A percentile compares a stretch with the other conserved stretches of the same genome.
These are phyloP conservation scores for Mucor sp. DNA, from an alignment of 371 early-diverging fungal species.

Conservation along the genomic window DNA sequence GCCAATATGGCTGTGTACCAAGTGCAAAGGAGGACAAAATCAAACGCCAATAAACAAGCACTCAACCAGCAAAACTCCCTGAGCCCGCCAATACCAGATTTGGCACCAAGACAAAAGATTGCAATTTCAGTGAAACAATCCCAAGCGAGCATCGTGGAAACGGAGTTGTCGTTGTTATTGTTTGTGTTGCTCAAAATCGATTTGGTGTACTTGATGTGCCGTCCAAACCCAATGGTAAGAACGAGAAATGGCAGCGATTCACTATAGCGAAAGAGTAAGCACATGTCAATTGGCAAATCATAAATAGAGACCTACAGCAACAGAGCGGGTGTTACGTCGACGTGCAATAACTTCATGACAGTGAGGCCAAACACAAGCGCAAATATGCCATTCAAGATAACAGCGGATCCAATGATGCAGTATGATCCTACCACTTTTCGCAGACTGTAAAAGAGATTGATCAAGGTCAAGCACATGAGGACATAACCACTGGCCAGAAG, in stretches of 20 bases:
- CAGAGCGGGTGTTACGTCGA: not conserved
- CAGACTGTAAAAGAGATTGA: not conserved
- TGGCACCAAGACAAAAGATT: slow-evolving; percentile 74
- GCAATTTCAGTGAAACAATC: slow-evolving; percentile 83
- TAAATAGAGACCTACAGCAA: not conserved
- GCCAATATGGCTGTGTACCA: slow-evolving; percentile 83
- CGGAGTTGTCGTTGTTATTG: slow-evolving; percentile 17
- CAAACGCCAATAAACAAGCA: no score
- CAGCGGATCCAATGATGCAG: not conserved
- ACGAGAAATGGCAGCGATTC: slow-evolving; percentile 91
- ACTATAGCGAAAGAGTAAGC: slow-evolving; percentile 40
- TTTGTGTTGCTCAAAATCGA: slow-evolving; percentile 54
- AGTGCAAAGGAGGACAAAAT: slow-evolving; percentile 80
- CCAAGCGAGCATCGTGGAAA: slow-evolving; percentile 32
- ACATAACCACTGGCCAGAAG: not conserved
- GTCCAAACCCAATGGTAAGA: slow-evolving; percentile 88
- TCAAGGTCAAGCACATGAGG: not conserved
- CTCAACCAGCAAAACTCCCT: slow-evolving; percentile 81
- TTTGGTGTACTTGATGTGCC: slow-evolving; percentile 79
- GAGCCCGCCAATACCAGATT: slow-evolving; percentile 73
- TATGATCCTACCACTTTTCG: slow-evolving; percentile 63
- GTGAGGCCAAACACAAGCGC: not conserved
- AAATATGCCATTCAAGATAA: not conserved
- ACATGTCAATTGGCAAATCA: slow-evolving; percentile 6
- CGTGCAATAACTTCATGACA: slow-evolving; percentile 1